Conservation (phyloP, 2,329 filamentous ascomycete species). For the Aspergillus sp. region DNA sequence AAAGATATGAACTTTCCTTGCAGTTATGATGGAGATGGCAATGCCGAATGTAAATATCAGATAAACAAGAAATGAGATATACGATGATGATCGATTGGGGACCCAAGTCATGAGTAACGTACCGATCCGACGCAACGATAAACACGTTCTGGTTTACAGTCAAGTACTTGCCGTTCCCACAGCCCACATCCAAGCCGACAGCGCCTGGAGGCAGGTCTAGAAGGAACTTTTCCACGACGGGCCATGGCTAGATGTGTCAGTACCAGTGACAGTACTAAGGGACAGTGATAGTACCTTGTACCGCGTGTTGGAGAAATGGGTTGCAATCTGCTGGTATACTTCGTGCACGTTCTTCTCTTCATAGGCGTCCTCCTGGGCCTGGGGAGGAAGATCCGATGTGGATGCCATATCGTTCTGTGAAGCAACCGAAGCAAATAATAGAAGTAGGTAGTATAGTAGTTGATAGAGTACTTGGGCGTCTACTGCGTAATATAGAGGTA, state of each 20-base stretch:
- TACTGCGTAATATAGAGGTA: too few relatives aligned
- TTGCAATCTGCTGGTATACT: conserved; percentile 68
- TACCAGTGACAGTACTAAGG: background rate
- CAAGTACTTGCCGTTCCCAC: conserved; percentile 96
- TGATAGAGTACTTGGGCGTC: too few relatives aligned
- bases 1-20: background rate
- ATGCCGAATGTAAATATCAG: background rate
- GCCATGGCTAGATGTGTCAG: conserved; percentile 66
- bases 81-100: background rate
- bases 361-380: conserved; percentile 51
- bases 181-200: conserved; percentile 86
- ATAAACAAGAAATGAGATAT: conserved; percentile 25
- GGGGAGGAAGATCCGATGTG: background rate
- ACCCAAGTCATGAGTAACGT: conserved; percentile 30
- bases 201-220: conserved; percentile 64
- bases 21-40: background rate
- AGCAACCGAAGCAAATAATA: background rate
- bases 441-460: too few relatives aligned
- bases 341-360: conserved; percentile 85
- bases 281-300: conserved; percentile 55
- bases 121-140: conserved; percentile 84
- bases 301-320: conserved; percentile 51
- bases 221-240: conserved; percentile 80
- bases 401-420: conserved; percentile 10
- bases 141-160: conserved; percentile 73